Evolutionary conservation across 495 filamentous ascomycete species (phyloP).

Genomic region (Annulohypoxylon nitens): DNA sequence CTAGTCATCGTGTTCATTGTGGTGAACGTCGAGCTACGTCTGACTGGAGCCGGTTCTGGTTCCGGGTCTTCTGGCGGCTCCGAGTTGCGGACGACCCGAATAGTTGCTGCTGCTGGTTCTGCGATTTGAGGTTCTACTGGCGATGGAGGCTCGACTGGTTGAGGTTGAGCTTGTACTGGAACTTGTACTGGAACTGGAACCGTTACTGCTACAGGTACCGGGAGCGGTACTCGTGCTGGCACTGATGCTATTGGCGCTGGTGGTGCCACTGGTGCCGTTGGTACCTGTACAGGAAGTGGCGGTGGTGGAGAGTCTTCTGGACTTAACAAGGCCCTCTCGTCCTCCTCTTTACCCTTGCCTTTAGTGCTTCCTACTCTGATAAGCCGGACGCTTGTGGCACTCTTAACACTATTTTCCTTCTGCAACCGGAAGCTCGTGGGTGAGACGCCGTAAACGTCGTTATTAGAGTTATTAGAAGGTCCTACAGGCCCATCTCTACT

Average conservation of each 20-base stretch:
- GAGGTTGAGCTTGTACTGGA: background rate
- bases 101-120: conserved; percentile 19
- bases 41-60: background rate
- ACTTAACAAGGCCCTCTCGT: conserved; percentile 25
- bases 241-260: background rate
- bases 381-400: conserved; percentile 49
- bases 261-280: background rate
- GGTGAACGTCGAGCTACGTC: conserved; percentile 18
- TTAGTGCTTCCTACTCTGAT: conserved; percentile 47
- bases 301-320: conserved; percentile 24
- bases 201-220: background rate
- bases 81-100: conserved; percentile 14
- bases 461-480: background rate
- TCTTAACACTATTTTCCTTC: conserved; percentile 42
- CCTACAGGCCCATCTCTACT: background rate
- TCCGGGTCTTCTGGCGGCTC: conserved; percentile 8
- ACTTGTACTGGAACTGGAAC: background rate
- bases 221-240: background rate
- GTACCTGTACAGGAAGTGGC: conserved; percentile 10
- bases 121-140: conserved; percentile 11
- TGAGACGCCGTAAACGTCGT: conserved; percentile 35
- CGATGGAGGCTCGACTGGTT: conserved; percentile 13
- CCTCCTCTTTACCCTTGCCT: conserved; percentile 29
- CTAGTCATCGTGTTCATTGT: conserved; percentile 35
- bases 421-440: conserved; percentile 43